A percentile compares a stretch with the other conserved stretches of the same genome.
These are phyloP conservation scores for sorghum (Sorghum bicolor) DNA, from an alignment of 176 grass and related monocot genomes.

Conservation along the genomic window Sorghum_bicolor_NCBIv3 NC_012872.2:69927501-69928000, in stretches of 20 bases:
- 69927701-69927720: neutral
- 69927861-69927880: neutral
- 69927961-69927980: conserved; percentile 56
- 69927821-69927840: neutral
- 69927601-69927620: neutral
- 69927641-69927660: neutral
- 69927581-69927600: neutral
- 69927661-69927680: neutral
- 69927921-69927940: conserved; percentile 73
- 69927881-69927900: neutral
- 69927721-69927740: conserved; percentile 38
- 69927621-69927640: neutral
- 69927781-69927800: conserved; percentile 12
- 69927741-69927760: conserved; percentile 6
- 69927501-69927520: neutral
- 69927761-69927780: conserved; percentile 3
- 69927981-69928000: conserved; percentile 77
- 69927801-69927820: conserved; percentile 1
- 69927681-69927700: neutral
- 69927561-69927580: neutral
- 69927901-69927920: conserved; percentile 41
- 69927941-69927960: conserved; percentile 9
- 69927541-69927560: neutral
- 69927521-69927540: neutral
- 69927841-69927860: conserved; percentile 6